phyloP scores from a whole-genome alignment of 2,329 filamentous ascomycete genomes.

The Aspergillaceae sp. region DNA sequence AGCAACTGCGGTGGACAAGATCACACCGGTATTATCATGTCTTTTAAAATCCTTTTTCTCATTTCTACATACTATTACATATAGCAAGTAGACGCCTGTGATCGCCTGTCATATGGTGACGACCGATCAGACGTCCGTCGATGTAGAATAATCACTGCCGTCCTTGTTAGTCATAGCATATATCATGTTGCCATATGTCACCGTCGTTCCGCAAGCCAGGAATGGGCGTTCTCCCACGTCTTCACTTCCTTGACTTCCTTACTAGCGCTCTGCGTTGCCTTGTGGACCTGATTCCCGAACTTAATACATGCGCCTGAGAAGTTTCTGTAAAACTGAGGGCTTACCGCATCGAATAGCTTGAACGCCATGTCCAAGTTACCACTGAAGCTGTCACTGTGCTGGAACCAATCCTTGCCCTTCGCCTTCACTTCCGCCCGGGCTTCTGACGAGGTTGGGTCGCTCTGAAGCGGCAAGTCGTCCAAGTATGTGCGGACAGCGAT shows the following conservation, averaged over 20 bases:
- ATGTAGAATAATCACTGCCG: too few relatives aligned
- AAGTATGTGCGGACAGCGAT: constrained; percentile 43
- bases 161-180: too few relatives aligned
- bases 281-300: constrained; percentile 42
- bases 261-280: constrained; percentile 48
- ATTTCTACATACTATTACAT: constrained; percentile 4
- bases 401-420: constrained; percentile 52
- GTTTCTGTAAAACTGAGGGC: constrained; percentile 18
- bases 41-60: not conserved
- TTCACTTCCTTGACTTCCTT: constrained; percentile 45
- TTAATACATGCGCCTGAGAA: not conserved
- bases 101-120: not conserved
- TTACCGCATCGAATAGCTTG: constrained; percentile 57
- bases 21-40: not conserved
- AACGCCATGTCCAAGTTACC: constrained; percentile 53
- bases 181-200: constrained; percentile 12
- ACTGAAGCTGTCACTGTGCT: constrained; percentile 50
- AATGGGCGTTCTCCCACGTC: constrained; percentile 51
- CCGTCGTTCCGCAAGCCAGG: constrained; percentile 45
- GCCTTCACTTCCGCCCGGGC: constrained; percentile 44
- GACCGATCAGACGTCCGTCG: not conserved
- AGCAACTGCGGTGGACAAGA: not conserved
- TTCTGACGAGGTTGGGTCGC: constrained; percentile 45
- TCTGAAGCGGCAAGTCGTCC: constrained; percentile 47
- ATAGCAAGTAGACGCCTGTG: not conserved